These are phyloP conservation scores for Sideroxylon spinosum DNA, from an alignment of 179 eudicot species.

Conservation along the genomic window DNA sequence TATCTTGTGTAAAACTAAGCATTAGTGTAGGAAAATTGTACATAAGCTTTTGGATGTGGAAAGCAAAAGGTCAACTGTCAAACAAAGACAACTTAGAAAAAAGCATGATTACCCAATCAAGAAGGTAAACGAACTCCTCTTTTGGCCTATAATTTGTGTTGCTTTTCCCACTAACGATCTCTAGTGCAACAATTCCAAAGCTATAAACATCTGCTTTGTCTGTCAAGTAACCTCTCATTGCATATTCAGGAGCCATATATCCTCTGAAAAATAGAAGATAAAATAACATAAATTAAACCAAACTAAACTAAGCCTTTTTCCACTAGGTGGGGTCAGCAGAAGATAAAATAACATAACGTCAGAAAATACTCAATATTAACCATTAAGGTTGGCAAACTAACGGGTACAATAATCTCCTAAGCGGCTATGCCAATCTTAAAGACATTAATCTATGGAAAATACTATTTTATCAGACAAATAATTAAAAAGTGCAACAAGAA, in stretches of 20 bases:
- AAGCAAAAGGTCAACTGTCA: background rate
- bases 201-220: constrained; percentile 50
- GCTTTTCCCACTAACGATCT: constrained; percentile 39
- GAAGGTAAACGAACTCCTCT: constrained; percentile 34
- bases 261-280: constrained; percentile 24
- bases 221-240: constrained; percentile 41
- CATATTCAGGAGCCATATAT: constrained; percentile 54
- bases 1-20: background rate
- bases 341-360: no score
- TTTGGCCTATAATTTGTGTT: constrained; percentile 30
- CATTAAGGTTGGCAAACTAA: background rate
- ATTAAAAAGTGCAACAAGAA: no score
- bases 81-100: background rate
- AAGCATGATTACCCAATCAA: constrained; percentile 30
- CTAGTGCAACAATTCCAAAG: constrained; percentile 37
- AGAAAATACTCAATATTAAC: background rate
- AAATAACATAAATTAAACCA: background rate
- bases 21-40: no score
- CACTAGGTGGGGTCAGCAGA: no score
- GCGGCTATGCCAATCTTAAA: background rate
- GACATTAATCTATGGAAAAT: no score
- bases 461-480: no score
- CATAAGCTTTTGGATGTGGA: background rate
- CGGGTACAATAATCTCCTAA: background rate
- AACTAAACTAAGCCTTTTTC: no score